These are phyloP conservation scores for Alternaria conjuncta DNA, from an alignment of 2,329 filamentous ascomycete species.

Conservation along the genomic window DNA sequence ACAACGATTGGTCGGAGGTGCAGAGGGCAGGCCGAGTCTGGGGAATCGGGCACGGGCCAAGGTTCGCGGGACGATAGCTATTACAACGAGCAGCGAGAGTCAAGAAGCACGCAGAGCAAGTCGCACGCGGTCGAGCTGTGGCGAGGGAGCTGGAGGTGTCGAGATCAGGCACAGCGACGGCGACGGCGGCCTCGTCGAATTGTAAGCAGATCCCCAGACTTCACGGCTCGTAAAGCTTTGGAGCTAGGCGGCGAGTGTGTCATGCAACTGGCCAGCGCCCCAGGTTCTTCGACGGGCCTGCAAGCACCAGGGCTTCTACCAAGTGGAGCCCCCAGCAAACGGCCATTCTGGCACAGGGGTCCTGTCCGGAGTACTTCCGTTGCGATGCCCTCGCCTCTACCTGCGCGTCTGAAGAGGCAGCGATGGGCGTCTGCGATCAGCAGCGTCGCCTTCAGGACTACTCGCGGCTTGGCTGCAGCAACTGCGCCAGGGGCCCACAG, in stretches of 20 bases:
- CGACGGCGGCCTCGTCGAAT: slow-evolving; percentile 18
- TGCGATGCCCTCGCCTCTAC: slow-evolving; percentile 15
- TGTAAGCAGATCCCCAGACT: slow-evolving; percentile 41
- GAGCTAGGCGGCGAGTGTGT: slow-evolving; percentile 23
- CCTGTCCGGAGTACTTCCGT: slow-evolving; percentile 16
- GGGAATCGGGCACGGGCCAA: slow-evolving; percentile 22
- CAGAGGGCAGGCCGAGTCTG: slow-evolving; percentile 14
- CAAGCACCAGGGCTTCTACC: slow-evolving; percentile 27
- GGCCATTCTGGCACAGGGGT: slow-evolving; percentile 32
- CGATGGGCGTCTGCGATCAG: slow-evolving; percentile 15
- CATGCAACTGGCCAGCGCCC: slow-evolving; percentile 33
- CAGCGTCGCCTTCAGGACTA: slow-evolving; percentile 8
- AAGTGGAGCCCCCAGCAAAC: slow-evolving; percentile 22
- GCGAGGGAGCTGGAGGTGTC: slow-evolving; percentile 11
- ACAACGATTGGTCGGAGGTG: slow-evolving; percentile 34
- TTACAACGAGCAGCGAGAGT: slow-evolving; percentile 1
- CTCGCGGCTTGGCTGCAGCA: slow-evolving; percentile 16
- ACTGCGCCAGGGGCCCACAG: slow-evolving; percentile 8
- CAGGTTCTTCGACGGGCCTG: slow-evolving; percentile 18
- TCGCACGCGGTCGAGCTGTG: slow-evolving; percentile 18
- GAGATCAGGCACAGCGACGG: slow-evolving; percentile 17
- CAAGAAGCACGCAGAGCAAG: slow-evolving; percentile 9
- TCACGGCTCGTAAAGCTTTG: slow-evolving; percentile 29
- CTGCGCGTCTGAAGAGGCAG: slow-evolving; percentile 9
- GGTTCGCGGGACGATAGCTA: slow-evolving; percentile 16